A percentile compares a stretch with the other conserved stretches of the same genome.
These are phyloP conservation scores for Flaveria linearis DNA, from an alignment of 129 eudicot species.

Conservation along the genomic window DNA sequence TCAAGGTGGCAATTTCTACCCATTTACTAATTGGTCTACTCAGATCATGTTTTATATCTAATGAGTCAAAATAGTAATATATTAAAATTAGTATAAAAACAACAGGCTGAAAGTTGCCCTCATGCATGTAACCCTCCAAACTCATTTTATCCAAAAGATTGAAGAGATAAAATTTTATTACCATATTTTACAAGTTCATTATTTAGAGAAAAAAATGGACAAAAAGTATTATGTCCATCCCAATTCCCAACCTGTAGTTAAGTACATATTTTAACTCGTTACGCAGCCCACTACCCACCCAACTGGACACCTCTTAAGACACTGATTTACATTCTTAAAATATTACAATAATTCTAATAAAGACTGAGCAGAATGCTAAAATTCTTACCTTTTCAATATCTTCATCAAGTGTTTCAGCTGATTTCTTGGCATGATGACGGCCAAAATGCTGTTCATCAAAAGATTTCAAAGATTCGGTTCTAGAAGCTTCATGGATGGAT, in stretches of 20 bases:
- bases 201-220: not conserved
- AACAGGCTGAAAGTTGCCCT: not conserved
- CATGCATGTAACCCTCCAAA: not conserved
- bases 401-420: conserved; percentile 67
- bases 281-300: not conserved
- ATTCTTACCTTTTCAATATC: conserved; percentile 71
- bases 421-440: conserved; percentile 85
- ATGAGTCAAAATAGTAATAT: not conserved
- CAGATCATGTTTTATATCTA: too few species aligned
- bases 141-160: not conserved
- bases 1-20: not conserved
- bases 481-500: conserved; percentile 57
- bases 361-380: not conserved
- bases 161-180: too few species aligned
- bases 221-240: not conserved
- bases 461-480: conserved; percentile 53
- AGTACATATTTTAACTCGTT: not conserved
- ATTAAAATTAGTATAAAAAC: not conserved
- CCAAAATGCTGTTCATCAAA: conserved; percentile 97
- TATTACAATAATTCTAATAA: not conserved
- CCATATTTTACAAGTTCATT: not conserved
- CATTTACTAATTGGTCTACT: too few species aligned
- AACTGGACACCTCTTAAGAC: not conserved
- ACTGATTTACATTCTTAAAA: not conserved
- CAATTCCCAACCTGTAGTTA: not conserved